phyloP scores from a whole-genome alignment of 768 basidiomycete genomes.

The Pleurotus sapidus region DNA sequence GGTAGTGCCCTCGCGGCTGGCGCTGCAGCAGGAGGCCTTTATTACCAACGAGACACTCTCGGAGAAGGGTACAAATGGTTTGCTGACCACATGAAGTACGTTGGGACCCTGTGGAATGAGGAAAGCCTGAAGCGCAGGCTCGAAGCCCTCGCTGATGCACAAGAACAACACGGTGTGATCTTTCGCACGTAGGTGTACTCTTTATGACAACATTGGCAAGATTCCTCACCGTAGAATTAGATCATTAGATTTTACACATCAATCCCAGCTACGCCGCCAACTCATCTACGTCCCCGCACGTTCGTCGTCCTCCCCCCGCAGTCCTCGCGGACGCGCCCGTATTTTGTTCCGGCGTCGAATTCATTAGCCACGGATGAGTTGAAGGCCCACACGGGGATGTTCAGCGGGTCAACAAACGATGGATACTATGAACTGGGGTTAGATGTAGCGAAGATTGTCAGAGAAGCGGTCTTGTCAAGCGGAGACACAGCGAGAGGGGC shows the following conservation, averaged over 20 bases:
- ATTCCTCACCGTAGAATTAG: no score
- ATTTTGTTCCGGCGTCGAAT: constrained; percentile 68
- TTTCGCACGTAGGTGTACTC: constrained; percentile 64
- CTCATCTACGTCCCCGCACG: constrained; percentile 54
- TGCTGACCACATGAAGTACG: constrained; percentile 87
- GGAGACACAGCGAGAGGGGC: constrained; percentile 14
- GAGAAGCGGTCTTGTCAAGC: constrained; percentile 44
- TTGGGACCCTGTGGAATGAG: constrained; percentile 84
- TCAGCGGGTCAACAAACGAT: constrained; percentile 75
- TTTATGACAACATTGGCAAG: no score
- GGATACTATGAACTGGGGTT: constrained; percentile 89
- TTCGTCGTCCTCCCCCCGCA: constrained; percentile 76
- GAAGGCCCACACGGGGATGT: constrained; percentile 88
- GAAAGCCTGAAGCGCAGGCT: constrained; percentile 57
- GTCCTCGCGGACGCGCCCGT: constrained; percentile 38
- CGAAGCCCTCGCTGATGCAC: constrained; percentile 56
- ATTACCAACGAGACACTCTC: constrained; percentile 77
- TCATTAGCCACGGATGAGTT: constrained; percentile 71
- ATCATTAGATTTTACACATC: constrained; percentile 71
- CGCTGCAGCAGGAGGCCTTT: constrained; percentile 82
- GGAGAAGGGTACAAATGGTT: constrained; percentile 70
- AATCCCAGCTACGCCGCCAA: constrained; percentile 67
- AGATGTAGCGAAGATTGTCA: constrained; percentile 55
- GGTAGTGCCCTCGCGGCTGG: constrained; percentile 78
- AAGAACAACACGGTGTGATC: constrained; percentile 58